Evolutionary conservation across 495 filamentous ascomycete genomes (phyloP).

Genomic region (Penicillium cosmopolitanum): DNA sequence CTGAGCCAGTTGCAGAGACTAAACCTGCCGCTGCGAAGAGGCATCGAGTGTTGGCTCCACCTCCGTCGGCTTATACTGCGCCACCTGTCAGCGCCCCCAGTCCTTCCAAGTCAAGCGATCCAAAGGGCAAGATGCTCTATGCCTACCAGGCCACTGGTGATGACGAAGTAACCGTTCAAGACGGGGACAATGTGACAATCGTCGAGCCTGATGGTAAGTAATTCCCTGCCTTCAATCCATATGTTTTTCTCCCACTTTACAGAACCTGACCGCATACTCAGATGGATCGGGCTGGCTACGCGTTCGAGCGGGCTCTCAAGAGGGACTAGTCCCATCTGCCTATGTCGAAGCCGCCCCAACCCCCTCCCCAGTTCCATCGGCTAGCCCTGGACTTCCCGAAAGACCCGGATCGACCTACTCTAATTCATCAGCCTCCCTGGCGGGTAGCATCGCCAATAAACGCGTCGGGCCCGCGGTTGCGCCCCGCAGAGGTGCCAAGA

Average conservation of each 20-base stretch:
- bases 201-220: conserved; percentile 86
- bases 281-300: conserved; percentile 92
- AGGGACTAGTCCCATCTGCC: conserved; percentile 84
- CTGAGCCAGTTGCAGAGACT: conserved; percentile 34
- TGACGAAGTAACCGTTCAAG: conserved; percentile 79
- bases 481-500: conserved; percentile 89
- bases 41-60: conserved; percentile 81
- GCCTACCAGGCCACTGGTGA: conserved; percentile 75
- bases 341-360: conserved; percentile 68
- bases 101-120: conserved; percentile 50
- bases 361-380: conserved; percentile 43
- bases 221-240: background rate
- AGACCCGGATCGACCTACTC: conserved; percentile 73
- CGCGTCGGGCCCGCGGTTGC: conserved; percentile 94
- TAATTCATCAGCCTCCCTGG: conserved; percentile 74
- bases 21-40: conserved; percentile 54
- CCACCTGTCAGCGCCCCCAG: conserved; percentile 47
- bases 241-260: background rate
- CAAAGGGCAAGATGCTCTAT: conserved; percentile 87
- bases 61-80: conserved; percentile 75
- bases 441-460: conserved; percentile 61
- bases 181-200: conserved; percentile 74
- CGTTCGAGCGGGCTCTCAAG: conserved; percentile 65
- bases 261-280: conserved; percentile 35
- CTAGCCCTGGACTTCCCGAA: conserved; percentile 44